These are phyloP conservation scores for Juglanconis sp. DNA, from an alignment of 2,329 filamentous ascomycete species.

Conservation along the genomic window DNA sequence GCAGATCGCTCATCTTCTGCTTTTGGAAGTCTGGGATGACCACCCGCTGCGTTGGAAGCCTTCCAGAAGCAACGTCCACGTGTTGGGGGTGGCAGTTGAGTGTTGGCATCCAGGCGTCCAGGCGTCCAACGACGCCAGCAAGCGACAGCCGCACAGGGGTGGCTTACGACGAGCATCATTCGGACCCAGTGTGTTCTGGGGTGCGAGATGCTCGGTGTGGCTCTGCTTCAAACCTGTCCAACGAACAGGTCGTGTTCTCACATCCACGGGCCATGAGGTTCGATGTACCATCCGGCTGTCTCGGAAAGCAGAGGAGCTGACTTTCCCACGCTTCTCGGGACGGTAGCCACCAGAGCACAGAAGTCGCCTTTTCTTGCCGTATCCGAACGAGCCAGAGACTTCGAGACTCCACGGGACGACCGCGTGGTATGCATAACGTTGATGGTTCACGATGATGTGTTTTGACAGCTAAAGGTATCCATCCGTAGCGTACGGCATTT, in stretches of 20 bases:
- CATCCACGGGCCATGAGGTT: neutral
- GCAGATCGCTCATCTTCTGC: neutral
- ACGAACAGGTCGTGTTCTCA: neutral
- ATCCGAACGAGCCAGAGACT: neutral
- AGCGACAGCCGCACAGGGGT: neutral
- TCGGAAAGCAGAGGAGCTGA: neutral
- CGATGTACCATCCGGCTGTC: neutral
- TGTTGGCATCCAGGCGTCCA: no score
- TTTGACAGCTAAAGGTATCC: neutral
- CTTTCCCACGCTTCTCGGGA: neutral
- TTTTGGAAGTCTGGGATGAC: neutral
- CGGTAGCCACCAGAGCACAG: neutral
- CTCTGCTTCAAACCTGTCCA: neutral
- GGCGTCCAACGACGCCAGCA: neutral
- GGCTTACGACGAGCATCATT: neutral
- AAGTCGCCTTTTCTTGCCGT: constrained; percentile 1
- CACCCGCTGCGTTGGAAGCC: neutral
- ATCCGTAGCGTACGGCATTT: neutral
- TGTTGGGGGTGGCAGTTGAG: neutral
- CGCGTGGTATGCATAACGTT: neutral
- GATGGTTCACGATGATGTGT: neutral
- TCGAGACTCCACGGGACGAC: neutral
- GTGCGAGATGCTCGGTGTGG: neutral
- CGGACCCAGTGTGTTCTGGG: neutral
- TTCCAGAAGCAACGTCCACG: constrained; percentile 12